Percentiles rank a stretch among this genome's conserved stretches.
Conservation (phyloP, 176 grass and related monocot genomes). For the Rhynchospora tenuis region DNA sequence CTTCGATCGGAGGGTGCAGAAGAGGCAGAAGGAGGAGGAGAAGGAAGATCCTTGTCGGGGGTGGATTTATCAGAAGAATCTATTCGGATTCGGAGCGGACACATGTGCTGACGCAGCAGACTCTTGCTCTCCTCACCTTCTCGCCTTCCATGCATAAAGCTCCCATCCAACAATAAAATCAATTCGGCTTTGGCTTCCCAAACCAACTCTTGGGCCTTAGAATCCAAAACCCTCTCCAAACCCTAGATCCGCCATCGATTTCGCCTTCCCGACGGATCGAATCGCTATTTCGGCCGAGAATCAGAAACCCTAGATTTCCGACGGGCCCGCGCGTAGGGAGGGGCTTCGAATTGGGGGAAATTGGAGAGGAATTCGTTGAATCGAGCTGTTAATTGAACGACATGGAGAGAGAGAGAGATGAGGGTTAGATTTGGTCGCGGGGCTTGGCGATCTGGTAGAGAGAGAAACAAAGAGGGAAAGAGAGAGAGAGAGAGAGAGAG, state of each 20-base stretch:
- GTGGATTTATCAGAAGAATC: constrained; percentile 60
- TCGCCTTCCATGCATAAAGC: constrained; percentile 86
- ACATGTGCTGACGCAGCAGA: constrained; percentile 78
- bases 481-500: constrained; percentile 15
- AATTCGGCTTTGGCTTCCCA: background rate
- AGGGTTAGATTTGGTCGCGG: constrained; percentile 30
- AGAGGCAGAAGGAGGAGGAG: constrained; percentile 18
- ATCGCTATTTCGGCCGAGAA: background rate
- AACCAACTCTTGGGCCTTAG: constrained; percentile 28
- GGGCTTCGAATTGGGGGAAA: constrained; percentile 31
- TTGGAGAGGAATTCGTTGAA: constrained; percentile 12
- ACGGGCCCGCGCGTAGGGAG: background rate
- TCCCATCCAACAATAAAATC: constrained; percentile 45
- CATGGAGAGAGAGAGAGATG: constrained; percentile 28
- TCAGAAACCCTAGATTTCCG: constrained; percentile 36
- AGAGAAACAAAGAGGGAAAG: constrained; percentile 25
- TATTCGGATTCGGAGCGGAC: constrained; percentile 54
- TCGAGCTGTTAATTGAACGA: constrained; percentile 26
- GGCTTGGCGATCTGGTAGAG: constrained; percentile 32
- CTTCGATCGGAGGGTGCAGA: constrained; percentile 13
- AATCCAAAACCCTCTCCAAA: constrained; percentile 45
- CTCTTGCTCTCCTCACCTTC: constrained; percentile 47
- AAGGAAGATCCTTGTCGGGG: constrained; percentile 32
- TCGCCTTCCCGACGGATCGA: constrained; percentile 6
- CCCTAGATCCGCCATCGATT: constrained; percentile 44